Evolutionary conservation across 2,329 filamentous ascomycete genomes (phyloP).

Genomic region (Paecilomyces sp.): DNA sequence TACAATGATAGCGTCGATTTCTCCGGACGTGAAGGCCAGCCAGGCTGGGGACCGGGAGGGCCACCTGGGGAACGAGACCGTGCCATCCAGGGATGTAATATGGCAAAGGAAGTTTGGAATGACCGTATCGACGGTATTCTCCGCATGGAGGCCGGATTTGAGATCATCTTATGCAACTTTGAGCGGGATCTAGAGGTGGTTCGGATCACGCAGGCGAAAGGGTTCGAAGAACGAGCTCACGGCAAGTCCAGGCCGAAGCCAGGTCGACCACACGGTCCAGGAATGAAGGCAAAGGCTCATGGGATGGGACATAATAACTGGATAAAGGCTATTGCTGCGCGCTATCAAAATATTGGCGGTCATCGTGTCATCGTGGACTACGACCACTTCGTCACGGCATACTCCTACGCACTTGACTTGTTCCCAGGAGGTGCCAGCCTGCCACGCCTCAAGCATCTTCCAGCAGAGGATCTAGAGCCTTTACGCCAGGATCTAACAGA

Average conservation of each 20-base stretch:
- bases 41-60: neutral
- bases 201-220: slow-evolving; percentile 22
- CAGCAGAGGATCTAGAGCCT: slow-evolving; percentile 21
- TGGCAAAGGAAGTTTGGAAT: slow-evolving; percentile 45
- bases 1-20: slow-evolving; percentile 27
- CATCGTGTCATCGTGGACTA: slow-evolving; percentile 40
- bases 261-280: neutral
- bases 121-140: slow-evolving; percentile 55
- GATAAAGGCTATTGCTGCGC: slow-evolving; percentile 17
- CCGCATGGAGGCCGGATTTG: slow-evolving; percentile 64
- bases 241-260: neutral
- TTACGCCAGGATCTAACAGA: slow-evolving; percentile 39
- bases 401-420: slow-evolving; percentile 35
- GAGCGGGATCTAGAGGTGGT: slow-evolving; percentile 30
- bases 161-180: slow-evolving; percentile 63
- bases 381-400: slow-evolving; percentile 43
- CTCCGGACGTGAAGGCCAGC: neutral
- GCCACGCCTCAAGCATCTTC: slow-evolving; percentile 30
- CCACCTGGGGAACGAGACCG: slow-evolving; percentile 40
- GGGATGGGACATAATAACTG: slow-evolving; percentile 7
- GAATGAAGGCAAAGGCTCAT: slow-evolving; percentile 2
- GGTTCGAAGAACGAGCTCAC: neutral
- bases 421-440: slow-evolving; percentile 29
- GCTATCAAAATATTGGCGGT: slow-evolving; percentile 26
- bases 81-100: slow-evolving; percentile 49